A percentile compares a stretch with the other conserved stretches of the same genome.
phyloP scores from a whole-genome alignment of 2,329 filamentous ascomycete species.

The Akanthomyces lecanii region DNA sequence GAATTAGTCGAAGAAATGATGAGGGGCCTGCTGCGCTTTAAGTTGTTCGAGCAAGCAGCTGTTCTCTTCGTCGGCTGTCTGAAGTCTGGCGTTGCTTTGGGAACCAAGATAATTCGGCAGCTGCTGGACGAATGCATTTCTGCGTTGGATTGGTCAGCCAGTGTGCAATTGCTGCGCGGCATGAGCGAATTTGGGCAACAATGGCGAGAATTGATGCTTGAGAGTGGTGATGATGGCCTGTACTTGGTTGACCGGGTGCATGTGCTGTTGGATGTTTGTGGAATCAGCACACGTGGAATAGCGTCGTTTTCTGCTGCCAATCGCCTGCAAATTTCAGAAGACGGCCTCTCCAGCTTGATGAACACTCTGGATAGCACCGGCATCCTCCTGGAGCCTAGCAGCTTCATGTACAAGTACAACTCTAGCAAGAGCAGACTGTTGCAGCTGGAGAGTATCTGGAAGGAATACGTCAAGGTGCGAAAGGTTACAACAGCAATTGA shows the following conservation, averaged over 20 bases:
- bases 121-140: constrained; percentile 41
- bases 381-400: background rate
- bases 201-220: constrained; percentile 26
- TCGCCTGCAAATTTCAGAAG: constrained; percentile 26
- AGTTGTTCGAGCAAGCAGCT: constrained; percentile 41
- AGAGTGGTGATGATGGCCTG: constrained; percentile 21
- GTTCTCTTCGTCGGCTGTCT: constrained; percentile 39
- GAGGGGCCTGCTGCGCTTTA: constrained; percentile 45
- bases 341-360: constrained; percentile 18
- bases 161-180: constrained; percentile 29
- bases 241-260: constrained; percentile 31
- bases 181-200: constrained; percentile 25
- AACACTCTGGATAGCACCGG: background rate
- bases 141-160: constrained; percentile 37
- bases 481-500: constrained; percentile 31
- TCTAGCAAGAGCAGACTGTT: constrained; percentile 26
- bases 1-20: constrained; percentile 44
- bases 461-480: constrained; percentile 28
- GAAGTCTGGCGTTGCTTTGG: constrained; percentile 30
- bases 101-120: constrained; percentile 28
- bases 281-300: constrained; percentile 21
- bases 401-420: background rate
- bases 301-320: background rate
- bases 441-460: constrained; percentile 33
- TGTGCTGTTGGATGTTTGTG: constrained; percentile 36